These are phyloP conservation scores for Irpex lacteus DNA, from an alignment of 1,284 basidiomycete species.

Conservation along the genomic window DNA sequence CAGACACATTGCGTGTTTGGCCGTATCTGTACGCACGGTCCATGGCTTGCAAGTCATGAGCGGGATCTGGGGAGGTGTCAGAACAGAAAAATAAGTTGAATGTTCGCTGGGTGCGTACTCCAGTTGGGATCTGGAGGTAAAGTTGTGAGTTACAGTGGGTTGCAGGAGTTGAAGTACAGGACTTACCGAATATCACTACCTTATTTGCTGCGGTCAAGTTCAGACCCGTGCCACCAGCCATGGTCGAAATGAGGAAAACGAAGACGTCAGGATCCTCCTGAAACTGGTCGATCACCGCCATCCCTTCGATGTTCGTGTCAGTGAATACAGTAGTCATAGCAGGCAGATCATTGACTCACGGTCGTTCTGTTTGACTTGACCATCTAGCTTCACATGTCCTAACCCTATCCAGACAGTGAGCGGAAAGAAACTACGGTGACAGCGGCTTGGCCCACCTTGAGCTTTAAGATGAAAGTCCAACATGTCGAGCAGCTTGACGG, in stretches of 20 bases:
- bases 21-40: constrained; percentile 89
- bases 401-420: constrained; percentile 39
- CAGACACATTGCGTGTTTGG: constrained; percentile 82
- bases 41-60: constrained; percentile 86
- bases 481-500: constrained; percentile 79
- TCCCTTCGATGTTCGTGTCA: constrained; percentile 46
- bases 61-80: constrained; percentile 50
- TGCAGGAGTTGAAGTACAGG: background rate
- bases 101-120: constrained; percentile 50
- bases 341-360: constrained; percentile 41
- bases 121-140: constrained; percentile 76
- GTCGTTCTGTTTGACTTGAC: constrained; percentile 60
- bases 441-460: constrained; percentile 38
- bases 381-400: constrained; percentile 71
- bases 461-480: constrained; percentile 67
- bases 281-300: constrained; percentile 80
- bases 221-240: constrained; percentile 74
- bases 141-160: background rate
- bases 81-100: background rate
- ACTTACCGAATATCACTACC: constrained; percentile 80
- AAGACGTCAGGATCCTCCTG: constrained; percentile 72
- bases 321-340: background rate
- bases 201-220: constrained; percentile 80
- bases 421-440: background rate
- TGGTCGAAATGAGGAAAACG: constrained; percentile 77